These are phyloP conservation scores for Fusarium begoniae DNA, from an alignment of 2,329 filamentous ascomycete species.

Conservation along the genomic window DNA sequence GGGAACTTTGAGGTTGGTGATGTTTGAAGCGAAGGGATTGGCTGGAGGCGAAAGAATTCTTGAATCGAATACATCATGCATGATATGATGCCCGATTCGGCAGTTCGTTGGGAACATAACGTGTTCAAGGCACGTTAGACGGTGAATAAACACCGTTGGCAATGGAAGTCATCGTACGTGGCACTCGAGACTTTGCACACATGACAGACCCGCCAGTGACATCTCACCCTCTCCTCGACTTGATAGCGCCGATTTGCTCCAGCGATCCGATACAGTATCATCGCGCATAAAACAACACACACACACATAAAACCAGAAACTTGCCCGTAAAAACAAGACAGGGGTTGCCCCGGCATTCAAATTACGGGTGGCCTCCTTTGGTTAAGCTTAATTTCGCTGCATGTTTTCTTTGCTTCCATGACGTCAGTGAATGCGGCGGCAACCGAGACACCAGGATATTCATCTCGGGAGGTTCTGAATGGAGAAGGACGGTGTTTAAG, in stretches of 20 bases:
- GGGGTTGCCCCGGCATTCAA: too few species aligned
- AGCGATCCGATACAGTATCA: background rate
- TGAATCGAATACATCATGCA: background rate
- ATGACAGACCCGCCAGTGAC: background rate
- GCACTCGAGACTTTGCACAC: background rate
- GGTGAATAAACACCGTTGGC: background rate
- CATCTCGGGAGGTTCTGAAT: background rate
- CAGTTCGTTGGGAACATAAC: background rate
- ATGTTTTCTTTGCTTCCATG: background rate
- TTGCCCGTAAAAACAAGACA: background rate
- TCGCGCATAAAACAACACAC: background rate
- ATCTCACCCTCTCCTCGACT: background rate
- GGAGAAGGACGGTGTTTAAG: constrained; percentile 1
- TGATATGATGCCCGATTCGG: background rate
- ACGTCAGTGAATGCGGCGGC: background rate
- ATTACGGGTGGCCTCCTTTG: background rate
- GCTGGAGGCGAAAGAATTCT: background rate
- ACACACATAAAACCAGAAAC: background rate
- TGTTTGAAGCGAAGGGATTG: background rate
- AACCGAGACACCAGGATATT: background rate
- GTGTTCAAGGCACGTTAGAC: background rate
- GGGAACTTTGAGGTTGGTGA: background rate
- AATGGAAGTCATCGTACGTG: background rate
- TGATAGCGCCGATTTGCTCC: constrained; percentile 6
- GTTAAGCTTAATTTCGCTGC: constrained; percentile 10